phyloP scores from a whole-genome alignment of 768 basidiomycete species.

The Lactarius pseudohatsudake region DNA sequence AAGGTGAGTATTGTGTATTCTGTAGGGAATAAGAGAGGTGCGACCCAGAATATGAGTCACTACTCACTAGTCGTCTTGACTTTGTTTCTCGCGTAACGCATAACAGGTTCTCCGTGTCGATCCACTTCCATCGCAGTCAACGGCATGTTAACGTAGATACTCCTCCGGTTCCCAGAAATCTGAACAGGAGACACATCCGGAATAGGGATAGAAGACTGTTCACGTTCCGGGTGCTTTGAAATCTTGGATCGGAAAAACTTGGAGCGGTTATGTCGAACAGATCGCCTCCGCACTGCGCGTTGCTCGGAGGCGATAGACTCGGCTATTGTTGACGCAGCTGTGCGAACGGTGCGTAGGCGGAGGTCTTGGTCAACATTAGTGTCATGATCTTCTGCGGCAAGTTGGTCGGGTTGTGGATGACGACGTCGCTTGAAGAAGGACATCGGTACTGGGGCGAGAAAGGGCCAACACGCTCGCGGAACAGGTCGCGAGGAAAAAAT shows the following conservation, averaged over 20 bases:
- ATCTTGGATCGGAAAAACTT: slow-evolving; percentile 52
- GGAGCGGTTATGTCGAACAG: slow-evolving; percentile 48
- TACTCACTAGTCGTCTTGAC: slow-evolving; percentile 88
- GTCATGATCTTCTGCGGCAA: slow-evolving; percentile 55
- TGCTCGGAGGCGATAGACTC: slow-evolving; percentile 82
- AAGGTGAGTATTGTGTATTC: slow-evolving; percentile 92
- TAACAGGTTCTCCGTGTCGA: slow-evolving; percentile 70
- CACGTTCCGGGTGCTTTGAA: slow-evolving; percentile 40
- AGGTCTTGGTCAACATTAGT: slow-evolving; percentile 83
- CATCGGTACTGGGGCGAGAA: slow-evolving; percentile 10
- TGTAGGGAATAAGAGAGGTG: slow-evolving; percentile 34
- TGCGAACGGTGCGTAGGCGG: slow-evolving; percentile 87
- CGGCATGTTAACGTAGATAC: slow-evolving; percentile 78
- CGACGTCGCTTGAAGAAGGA: slow-evolving; percentile 27
- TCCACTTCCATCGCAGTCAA: slow-evolving; percentile 66
- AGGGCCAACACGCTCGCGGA: not conserved
- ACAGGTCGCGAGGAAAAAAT: not conserved
- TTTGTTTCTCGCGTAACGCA: slow-evolving; percentile 87
- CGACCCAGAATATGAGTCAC: not conserved
- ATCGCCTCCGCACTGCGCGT: slow-evolving; percentile 59
- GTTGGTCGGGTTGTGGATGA: slow-evolving; percentile 32
- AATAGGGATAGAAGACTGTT: slow-evolving; percentile 36
- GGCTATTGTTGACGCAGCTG: slow-evolving; percentile 87
- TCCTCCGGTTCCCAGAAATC: slow-evolving; percentile 56
- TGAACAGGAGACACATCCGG: slow-evolving; percentile 38